These are phyloP conservation scores for Coniochaeta ligniaria DNA, from an alignment of 2,329 filamentous ascomycete species.

Conservation along the genomic window DNA sequence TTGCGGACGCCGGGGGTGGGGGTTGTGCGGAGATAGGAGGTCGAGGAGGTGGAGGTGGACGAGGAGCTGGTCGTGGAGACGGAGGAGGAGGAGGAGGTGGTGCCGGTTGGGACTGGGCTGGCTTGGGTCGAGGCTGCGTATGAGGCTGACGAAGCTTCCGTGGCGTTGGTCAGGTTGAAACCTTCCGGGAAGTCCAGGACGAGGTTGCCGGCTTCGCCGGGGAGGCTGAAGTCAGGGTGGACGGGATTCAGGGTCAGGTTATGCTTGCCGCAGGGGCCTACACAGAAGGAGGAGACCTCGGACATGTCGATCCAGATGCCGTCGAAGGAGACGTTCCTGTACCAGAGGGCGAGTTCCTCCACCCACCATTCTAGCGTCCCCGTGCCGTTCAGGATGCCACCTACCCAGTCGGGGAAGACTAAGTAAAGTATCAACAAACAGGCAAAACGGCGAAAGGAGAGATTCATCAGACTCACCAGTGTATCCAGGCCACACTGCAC, in stretches of 20 bases:
- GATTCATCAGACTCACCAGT: conserved; percentile 27
- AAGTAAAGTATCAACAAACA: not conserved
- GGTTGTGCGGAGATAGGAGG: conserved; percentile 47
- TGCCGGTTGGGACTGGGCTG: not conserved
- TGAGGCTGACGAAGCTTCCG: conserved; percentile 55
- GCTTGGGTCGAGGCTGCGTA: conserved; percentile 34
- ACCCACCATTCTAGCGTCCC: conserved; percentile 64
- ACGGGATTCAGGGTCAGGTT: conserved; percentile 61
- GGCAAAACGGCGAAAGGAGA: not conserved
- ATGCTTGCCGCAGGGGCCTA: conserved; percentile 62
- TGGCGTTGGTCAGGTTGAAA: conserved; percentile 62
- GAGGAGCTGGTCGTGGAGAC: not conserved
- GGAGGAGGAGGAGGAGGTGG: not conserved
- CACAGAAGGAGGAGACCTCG: conserved; percentile 55
- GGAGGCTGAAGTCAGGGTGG: conserved; percentile 58
- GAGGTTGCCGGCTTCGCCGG: conserved; percentile 55
- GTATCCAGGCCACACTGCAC: conserved; percentile 69
- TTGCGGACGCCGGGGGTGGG: conserved; percentile 58
- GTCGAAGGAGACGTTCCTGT: conserved; percentile 42
- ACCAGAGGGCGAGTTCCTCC: conserved; percentile 50
- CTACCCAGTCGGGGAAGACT: conserved; percentile 66
- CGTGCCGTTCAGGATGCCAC: conserved; percentile 51
- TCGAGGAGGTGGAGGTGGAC: conserved; percentile 20
- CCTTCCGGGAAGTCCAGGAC: conserved; percentile 59
- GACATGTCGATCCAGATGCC: conserved; percentile 54